Conservation (phyloP, 2,329 filamentous ascomycete genomes). For the Sporothrix pseudoabietina region DNA sequence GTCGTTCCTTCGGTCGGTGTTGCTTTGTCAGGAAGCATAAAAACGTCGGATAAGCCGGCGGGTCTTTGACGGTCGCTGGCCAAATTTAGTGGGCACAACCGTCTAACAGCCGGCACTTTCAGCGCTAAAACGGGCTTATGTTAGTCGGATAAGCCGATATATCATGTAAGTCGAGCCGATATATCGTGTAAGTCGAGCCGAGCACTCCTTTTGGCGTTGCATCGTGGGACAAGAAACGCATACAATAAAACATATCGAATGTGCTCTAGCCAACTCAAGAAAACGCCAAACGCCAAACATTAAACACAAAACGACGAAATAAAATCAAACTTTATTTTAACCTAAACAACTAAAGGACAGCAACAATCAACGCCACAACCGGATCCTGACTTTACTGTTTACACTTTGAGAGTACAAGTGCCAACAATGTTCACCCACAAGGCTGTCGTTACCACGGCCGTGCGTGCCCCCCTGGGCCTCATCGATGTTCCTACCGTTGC, state of each 20-base stretch:
- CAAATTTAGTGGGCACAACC: not conserved
- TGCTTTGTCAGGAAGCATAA: conserved; percentile 13
- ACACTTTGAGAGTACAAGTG: no score
- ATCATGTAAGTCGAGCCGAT: no score
- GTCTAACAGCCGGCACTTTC: not conserved
- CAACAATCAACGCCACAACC: not conserved
- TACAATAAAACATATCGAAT: not conserved
- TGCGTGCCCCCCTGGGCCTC: not conserved
- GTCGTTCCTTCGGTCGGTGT: not conserved
- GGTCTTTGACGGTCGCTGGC: no score
- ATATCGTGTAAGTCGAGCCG: not conserved
- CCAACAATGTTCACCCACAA: not conserved
- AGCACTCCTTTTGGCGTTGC: not conserved
- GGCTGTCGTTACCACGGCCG: conserved; percentile 3
- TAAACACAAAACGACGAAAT: not conserved
- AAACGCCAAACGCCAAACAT: not conserved
- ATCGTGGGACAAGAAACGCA: not conserved
- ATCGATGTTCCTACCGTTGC: conserved; percentile 37
- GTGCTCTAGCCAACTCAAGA: not conserved
- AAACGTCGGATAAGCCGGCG: conserved; percentile 14
- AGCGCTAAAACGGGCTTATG: not conserved
- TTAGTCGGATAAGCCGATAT: not conserved
- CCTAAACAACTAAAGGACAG: not conserved
- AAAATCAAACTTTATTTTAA: no score
- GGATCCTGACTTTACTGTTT: no score